A percentile compares a stretch with the other conserved stretches of the same genome.
Evolutionary conservation across 257 asterid species (phyloP).

Genomic region (Nicotiana attenuata): DNA sequence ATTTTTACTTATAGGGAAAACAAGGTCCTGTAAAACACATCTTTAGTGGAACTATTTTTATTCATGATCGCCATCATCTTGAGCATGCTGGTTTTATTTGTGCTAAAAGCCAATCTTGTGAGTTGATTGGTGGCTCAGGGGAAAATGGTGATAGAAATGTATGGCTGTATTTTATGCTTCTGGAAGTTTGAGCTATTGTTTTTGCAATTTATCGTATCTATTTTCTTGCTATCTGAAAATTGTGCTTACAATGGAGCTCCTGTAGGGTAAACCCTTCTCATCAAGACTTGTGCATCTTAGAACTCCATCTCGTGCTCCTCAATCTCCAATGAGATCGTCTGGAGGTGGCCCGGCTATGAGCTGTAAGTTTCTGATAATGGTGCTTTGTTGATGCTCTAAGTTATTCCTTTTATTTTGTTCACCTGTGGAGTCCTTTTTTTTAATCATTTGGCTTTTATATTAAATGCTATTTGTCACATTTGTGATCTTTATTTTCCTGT

Average conservation of each 20-base stretch:
- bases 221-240: not conserved
- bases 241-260: conserved; percentile 18
- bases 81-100: conserved; percentile 98
- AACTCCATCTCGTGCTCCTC: conserved; percentile 68
- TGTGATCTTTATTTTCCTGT: not conserved
- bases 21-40: conserved; percentile 94
- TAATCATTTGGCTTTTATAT: not conserved
- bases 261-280: conserved; percentile 51
- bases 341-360: conserved; percentile 68
- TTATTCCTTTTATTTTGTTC: not conserved
- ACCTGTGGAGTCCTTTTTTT: not conserved
- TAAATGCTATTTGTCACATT: not conserved
- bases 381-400: not conserved
- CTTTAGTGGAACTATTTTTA: conserved; percentile 62
- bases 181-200: conserved; percentile 9
- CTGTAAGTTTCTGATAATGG: conserved; percentile 41
- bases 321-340: conserved; percentile 80
- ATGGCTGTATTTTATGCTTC: conserved; percentile 15
- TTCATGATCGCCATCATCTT: conserved; percentile 85
- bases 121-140: conserved; percentile 89
- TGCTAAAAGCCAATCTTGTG: conserved; percentile 75
- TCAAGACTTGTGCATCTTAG: conserved; percentile 56
- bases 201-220: conserved; percentile 9
- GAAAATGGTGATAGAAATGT: conserved; percentile 78
- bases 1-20: conserved; percentile 54